Percentiles rank a stretch among this genome's conserved stretches.
Evolutionary conservation across 352 stramenopile genomes (phyloP).

Genomic region (Plasmopara muralis): DNA sequence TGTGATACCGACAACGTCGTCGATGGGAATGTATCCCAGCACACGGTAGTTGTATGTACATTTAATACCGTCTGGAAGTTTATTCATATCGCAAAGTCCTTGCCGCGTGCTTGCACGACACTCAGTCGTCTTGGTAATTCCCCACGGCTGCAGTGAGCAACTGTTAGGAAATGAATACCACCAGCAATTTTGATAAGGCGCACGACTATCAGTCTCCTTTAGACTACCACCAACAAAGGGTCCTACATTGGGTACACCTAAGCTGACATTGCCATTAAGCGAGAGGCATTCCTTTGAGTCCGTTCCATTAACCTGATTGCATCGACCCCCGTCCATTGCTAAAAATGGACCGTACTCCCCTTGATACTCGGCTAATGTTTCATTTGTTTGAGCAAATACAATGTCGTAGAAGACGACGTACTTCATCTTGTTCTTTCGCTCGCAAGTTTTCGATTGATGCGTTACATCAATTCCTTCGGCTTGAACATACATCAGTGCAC

Average conservation of each 20-base stretch:
- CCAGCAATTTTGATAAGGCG: conserved; percentile 45
- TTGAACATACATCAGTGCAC: conserved; percentile 75
- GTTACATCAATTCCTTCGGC: conserved; percentile 63
- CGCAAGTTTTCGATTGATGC: conserved; percentile 24
- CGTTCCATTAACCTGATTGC: conserved; percentile 27
- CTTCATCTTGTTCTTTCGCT: conserved; percentile 63
- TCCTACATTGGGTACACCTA: conserved; percentile 20
- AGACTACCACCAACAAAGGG: conserved; percentile 32
- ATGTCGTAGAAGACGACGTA: conserved; percentile 74
- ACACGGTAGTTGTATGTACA: conserved; percentile 60
- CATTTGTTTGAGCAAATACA: conserved; percentile 39
- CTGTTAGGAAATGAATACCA: conserved; percentile 69
- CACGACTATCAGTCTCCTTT: conserved; percentile 30
- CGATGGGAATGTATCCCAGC: conserved; percentile 57
- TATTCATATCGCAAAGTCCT: conserved; percentile 32
- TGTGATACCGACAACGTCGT: conserved; percentile 73
- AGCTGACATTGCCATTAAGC: conserved; percentile 17
- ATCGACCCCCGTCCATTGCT: conserved; percentile 54
- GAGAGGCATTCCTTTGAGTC: conserved; percentile 11
- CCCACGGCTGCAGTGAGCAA: conserved; percentile 21
- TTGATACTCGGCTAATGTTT: conserved; percentile 29
- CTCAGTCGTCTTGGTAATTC: conserved; percentile 28
- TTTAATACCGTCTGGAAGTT: conserved; percentile 41
- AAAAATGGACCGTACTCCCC: conserved; percentile 45
- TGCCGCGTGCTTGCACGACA: conserved; percentile 29